Evolutionary conservation across 768 basidiomycete genomes (phyloP).

Genomic region (Lentinula guzmanii): DNA sequence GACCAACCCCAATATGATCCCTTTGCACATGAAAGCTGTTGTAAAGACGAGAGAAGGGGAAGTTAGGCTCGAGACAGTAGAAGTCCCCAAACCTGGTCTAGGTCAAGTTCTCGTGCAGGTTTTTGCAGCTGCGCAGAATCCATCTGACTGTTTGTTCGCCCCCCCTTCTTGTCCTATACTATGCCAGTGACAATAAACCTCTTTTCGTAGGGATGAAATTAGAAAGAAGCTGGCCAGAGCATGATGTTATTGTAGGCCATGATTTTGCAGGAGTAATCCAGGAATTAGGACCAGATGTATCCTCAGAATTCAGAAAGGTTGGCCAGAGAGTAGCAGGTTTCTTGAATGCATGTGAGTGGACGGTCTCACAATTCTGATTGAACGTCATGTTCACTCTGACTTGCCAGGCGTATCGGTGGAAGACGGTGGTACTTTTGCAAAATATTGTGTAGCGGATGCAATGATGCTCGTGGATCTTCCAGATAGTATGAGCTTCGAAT

Average conservation of each 20-base stretch:
- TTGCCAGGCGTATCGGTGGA: neutral
- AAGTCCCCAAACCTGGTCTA: slow-evolving; percentile 6
- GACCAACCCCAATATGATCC: neutral
- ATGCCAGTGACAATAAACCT: neutral
- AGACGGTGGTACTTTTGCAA: slow-evolving; percentile 9
- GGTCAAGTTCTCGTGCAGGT: slow-evolving; percentile 11
- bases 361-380: neutral
- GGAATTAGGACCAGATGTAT: slow-evolving; percentile 8
- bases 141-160: slow-evolving; percentile 8
- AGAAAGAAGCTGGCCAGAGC: neutral
- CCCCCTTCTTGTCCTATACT: neutral
- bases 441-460: slow-evolving; percentile 16
- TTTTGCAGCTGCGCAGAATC: slow-evolving; percentile 11
- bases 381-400: neutral
- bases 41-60: slow-evolving; percentile 1
- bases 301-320: neutral
- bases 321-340: slow-evolving; percentile 10
- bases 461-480: slow-evolving; percentile 11
- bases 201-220: slow-evolving; percentile 2
- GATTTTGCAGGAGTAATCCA: slow-evolving; percentile 10
- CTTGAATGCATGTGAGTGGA: neutral
- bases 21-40: slow-evolving; percentile 9
- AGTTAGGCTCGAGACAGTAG: slow-evolving; percentile 2
- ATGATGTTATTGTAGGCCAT: neutral
- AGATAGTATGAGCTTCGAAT: slow-evolving; percentile 11